Percentiles rank a stretch among this genome's conserved stretches.
Evolutionary conservation across 768 basidiomycete genomes (phyloP).

Genomic region (Suillus weaverae): DNA sequence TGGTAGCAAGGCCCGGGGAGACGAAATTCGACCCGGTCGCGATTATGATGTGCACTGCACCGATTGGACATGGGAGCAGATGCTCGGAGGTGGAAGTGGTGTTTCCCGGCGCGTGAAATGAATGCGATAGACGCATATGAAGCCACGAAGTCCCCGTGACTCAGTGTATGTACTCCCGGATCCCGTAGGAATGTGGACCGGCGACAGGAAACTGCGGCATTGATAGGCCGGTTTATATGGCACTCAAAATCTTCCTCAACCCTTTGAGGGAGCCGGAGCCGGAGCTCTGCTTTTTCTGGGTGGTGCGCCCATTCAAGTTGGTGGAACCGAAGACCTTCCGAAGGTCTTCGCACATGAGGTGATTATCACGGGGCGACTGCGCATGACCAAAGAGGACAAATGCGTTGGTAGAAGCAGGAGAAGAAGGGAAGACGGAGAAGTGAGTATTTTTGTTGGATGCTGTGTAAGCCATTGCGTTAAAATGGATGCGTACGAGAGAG

Average conservation of each 20-base stretch:
- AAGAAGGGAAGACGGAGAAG: constrained; percentile 24
- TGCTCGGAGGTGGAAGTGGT: neutral
- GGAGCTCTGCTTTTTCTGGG: constrained; percentile 12
- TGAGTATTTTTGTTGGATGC: constrained; percentile 19
- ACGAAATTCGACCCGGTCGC: neutral
- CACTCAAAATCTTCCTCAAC: constrained; percentile 15
- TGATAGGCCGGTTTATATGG: neutral
- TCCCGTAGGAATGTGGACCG: neutral
- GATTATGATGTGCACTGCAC: neutral
- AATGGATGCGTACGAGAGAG: neutral
- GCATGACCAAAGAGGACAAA: constrained; percentile 39
- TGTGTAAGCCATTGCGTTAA: constrained; percentile 31
- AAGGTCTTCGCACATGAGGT: constrained; percentile 41
- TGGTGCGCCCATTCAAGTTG: constrained; percentile 9
- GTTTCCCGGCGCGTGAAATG: neutral
- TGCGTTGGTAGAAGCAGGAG: constrained; percentile 30
- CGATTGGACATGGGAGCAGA: neutral
- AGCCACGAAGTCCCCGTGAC: neutral
- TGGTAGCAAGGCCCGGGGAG: neutral
- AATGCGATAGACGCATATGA: neutral
- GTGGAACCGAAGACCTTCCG: constrained; percentile 25
- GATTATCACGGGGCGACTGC: constrained; percentile 40
- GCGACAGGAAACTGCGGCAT: neutral
- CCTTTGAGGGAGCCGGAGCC: constrained; percentile 9
- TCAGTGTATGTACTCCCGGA: neutral